Base-by-base conservation (phyloP, 257 asterid species). In the Solanum stenotomum region DNA sequence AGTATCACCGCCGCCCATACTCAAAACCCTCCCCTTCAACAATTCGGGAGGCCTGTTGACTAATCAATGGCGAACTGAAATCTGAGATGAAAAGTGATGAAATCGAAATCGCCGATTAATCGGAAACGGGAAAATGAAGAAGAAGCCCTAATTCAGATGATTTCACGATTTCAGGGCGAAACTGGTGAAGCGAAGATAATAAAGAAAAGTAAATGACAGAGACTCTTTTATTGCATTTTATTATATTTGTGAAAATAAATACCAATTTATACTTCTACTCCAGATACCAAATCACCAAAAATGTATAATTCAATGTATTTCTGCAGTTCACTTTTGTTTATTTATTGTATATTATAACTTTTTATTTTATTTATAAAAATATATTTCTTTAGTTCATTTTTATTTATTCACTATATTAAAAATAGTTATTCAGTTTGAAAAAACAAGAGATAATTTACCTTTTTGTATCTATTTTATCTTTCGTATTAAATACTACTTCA, bases 1-100 rank as follows among this genome's bases (percentile, higher is more conserved):
- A 59, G 85, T 87, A 88, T 90, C 94, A 76, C 94, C 94, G 74
- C 93, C 94, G 44, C 92, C 92, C 94, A 93, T 92, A 72, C 37
- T 76, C 74, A 61, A 63, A 75, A 4, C 18, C 82, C 82, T 10
- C 31, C 52, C 82, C 29, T 75, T 75, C 29, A 22, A 59, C 25
- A 63, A 87, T 79, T 75, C 79, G 5, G 81, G 38, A 90, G 89
- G 89, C 77, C 46, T 31, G 5, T 44, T 0, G 25, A 44, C 14
- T 18, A 44, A 79, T 44, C 72, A 86, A 31, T 34, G 59, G 74
- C 6, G 20, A 81, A 46, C 22, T 23, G 38, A 9, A 8, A 38
- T 76, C 76, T 27, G 76, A 61, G 29, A 22, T 8, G 8, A 14
- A 56, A 46, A 6, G 34, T 10, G 27, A 20, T 35, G 34, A 78